Base-by-base conservation (phyloP, 352 stramenopile genomes). In the Phytophthora pisi region DNA sequence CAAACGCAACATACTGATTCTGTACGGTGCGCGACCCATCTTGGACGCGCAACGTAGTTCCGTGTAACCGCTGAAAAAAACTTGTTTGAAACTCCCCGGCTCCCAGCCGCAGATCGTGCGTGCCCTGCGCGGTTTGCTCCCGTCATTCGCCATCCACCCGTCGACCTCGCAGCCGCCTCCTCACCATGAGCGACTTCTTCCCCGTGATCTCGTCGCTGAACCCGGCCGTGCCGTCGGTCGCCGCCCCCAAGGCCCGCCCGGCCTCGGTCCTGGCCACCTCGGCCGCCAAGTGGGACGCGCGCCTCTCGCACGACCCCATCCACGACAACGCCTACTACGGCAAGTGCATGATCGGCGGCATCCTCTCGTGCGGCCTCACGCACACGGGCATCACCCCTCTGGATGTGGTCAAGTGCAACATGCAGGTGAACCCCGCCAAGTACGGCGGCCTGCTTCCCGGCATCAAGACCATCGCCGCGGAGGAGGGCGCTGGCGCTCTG, bases 321-420 rank as follows among this genome's bases (percentile, higher is more conserved):
- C 92, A 98, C 73, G 86, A 97, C 74, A 92, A 80, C 61, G 80
- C 79, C 59, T 98, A 98, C 86, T 98, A 98, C 75, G 81, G 80
- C 74, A 98, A 97, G 88, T 98, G 94, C 86, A 97, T 98, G 88
- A 84, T 98, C 49, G 94, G 82, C 53, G 94, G 94, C 69, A 70
- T 98, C 49, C 78, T 98, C 23, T 97, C 92, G 64, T 98, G 94
- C 79, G 94, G 94, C 47, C 75, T 97, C 30, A 98, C 93, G 45
- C 93, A 98, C 89, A 97, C 93, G 56, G 82, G 84, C 55, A 96
- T 98, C 72, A 97, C 89, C 31, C 92, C 94, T 18, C 78, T 98
- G 36, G 94, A 98, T 78, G 88, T 98, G 34, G 93, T 97, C 66
- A 98, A 98, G 84, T 98, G 93, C 80, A 97, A 97, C 88, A 98